Evolutionary conservation across 1,139 yeast species (phyloP), one percentile per base, ranked within the genome.

Genomic region (Sugiyamaella neomexicana): DNA sequence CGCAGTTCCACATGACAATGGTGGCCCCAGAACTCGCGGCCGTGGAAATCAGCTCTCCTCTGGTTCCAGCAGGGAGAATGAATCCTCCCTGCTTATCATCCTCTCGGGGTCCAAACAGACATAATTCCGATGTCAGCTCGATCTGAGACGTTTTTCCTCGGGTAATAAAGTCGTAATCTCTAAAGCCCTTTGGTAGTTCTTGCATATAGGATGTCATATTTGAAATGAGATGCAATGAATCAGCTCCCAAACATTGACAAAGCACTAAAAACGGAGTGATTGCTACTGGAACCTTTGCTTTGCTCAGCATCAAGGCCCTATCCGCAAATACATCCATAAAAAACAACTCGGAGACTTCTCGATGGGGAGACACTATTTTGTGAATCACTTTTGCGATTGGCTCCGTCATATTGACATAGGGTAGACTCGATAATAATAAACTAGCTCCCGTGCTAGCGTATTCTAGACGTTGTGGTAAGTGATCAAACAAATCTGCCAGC

Each of bases 251-350:
- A 6, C 68, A 79, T 10, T 85, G 76, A 2, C 86, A 77, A 12
- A 89, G 64, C 53, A 81, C 77, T 41, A 89, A 70, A 59, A 84
- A 84, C 1, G 95, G 86, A 1, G 77, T 68, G 15, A 88, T 68
- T 1, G 82, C 75, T n/a, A 82, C 74, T 0, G 97, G 97, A 60
- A 88, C 80, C 63, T 89, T 89, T 0, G 95, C 85, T 57, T 85
- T 76, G 0, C 89, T 72, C 31, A 89, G 66, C 15, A 80, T 74
- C 31, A 89, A 65, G n/a, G 83, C 75, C 55, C 79, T 78, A 45
- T 79, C 78, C 2, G 85, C 80, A 16, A 80, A 74, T 25, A 78
- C 77, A 58, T 80, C 78, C 0, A 76, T 73, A 63, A 88, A 84
- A 62, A 88, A 84, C 46, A 73, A 74, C 58, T 79, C 82, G 13